A percentile compares a stretch with the other conserved stretches of the same genome.
phyloP scores from a whole-genome alignment of 2,329 filamentous ascomycete genomes.

The Bipolaris victoriae region DNA sequence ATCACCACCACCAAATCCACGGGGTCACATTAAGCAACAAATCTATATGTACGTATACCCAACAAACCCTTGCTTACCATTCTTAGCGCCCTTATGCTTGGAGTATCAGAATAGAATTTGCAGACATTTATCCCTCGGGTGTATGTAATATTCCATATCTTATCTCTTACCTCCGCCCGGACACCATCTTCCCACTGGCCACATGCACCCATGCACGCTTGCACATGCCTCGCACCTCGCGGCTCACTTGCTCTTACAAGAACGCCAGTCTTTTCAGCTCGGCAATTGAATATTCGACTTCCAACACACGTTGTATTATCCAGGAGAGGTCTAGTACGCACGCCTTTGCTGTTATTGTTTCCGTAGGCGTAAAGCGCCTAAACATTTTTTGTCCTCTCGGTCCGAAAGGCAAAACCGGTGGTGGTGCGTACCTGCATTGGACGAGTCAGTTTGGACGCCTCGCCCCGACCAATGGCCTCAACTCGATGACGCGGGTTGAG shows the following conservation, averaged over 20 bases:
- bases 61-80: neutral
- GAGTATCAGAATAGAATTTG: neutral
- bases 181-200: neutral
- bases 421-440: slow-evolving; percentile 1
- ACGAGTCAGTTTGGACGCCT: neutral
- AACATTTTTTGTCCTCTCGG: neutral
- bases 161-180: neutral
- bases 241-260: neutral
- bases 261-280: neutral
- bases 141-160: neutral
- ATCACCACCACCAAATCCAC: neutral
- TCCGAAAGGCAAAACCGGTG: neutral
- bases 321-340: neutral
- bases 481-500: neutral
- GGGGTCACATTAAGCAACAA: neutral
- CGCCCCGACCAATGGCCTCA: neutral
- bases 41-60: neutral
- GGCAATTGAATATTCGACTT: neutral
- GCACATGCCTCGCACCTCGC: neutral
- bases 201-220: neutral
- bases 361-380: neutral
- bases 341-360: neutral
- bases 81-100: neutral
- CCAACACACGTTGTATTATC: neutral
- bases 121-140: neutral